Conservation (phyloP, 2,329 filamentous ascomycete species). For the Pyrenochaeta sp. region DNA sequence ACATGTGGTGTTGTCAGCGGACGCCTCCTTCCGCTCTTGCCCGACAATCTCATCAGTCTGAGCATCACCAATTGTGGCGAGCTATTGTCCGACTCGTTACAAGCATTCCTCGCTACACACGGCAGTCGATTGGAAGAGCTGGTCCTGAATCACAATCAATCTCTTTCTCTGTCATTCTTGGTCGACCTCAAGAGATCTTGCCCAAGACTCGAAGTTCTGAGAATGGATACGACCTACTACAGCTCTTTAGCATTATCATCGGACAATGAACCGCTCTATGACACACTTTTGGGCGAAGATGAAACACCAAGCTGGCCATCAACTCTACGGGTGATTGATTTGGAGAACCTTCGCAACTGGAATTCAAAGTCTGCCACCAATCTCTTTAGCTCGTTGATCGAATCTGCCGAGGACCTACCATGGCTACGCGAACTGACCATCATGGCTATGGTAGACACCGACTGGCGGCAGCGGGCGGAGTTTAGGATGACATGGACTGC, state of each 20-base stretch:
- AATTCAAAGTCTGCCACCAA: slow-evolving; percentile 72
- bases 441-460: slow-evolving; percentile 74
- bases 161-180: slow-evolving; percentile 78
- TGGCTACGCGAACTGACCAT: slow-evolving; percentile 74
- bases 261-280: slow-evolving; percentile 78
- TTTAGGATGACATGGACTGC: slow-evolving; percentile 80
- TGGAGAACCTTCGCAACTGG: slow-evolving; percentile 81
- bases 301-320: slow-evolving; percentile 81
- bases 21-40: slow-evolving; percentile 72
- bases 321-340: slow-evolving; percentile 73
- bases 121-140: slow-evolving; percentile 73
- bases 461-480: slow-evolving; percentile 81
- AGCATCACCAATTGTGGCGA: slow-evolving; percentile 82
- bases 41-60: slow-evolving; percentile 69
- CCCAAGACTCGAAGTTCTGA: slow-evolving; percentile 72
- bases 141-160: slow-evolving; percentile 78
- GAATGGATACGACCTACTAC: slow-evolving; percentile 81
- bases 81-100: slow-evolving; percentile 71
- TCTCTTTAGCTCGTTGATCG: slow-evolving; percentile 80
- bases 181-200: slow-evolving; percentile 70
- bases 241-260: slow-evolving; percentile 71
- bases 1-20: slow-evolving; percentile 76
- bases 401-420: slow-evolving; percentile 71
- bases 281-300: slow-evolving; percentile 66
- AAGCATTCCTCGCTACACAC: slow-evolving; percentile 69